A percentile compares a stretch with the other conserved stretches of the same genome.
Conservation (phyloP, 805 yeast genomes). For the Candida orba region DNA sequence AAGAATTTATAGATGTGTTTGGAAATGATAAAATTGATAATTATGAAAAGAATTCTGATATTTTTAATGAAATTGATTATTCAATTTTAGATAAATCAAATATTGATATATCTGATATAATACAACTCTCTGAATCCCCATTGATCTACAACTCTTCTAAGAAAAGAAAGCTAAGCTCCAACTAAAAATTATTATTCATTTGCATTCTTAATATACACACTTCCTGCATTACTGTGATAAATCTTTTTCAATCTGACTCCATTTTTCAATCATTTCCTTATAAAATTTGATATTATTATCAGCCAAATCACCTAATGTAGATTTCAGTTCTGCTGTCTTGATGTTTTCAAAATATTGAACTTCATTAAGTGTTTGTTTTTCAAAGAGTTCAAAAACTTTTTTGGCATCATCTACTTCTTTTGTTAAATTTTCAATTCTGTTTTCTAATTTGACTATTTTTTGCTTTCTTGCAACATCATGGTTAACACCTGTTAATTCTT, state of each 20-base stretch:
- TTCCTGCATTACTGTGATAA: conserved; percentile 13
- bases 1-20: conserved; percentile 44
- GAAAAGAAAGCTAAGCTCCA: conserved; percentile 1
- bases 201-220: background rate
- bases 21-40: conserved; percentile 9
- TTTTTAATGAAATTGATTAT: conserved; percentile 12
- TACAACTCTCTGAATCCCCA: conserved; percentile 2
- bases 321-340: conserved; percentile 69
- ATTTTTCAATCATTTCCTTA: conserved; percentile 56
- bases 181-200: background rate
- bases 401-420: conserved; percentile 45
- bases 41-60: conserved; percentile 14
- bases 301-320: conserved; percentile 64
- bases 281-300: conserved; percentile 72
- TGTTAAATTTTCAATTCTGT: conserved; percentile 40
- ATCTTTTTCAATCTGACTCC: conserved; percentile 51
- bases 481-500: conserved; percentile 56
- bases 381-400: conserved; percentile 44
- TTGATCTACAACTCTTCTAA: background rate
- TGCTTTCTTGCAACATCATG: conserved; percentile 50
- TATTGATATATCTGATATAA: conserved; percentile 19
- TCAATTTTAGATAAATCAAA: conserved; percentile 11
- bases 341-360: conserved; percentile 67
- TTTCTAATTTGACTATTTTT: conserved; percentile 42
- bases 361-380: conserved; percentile 49